Base-by-base conservation (phyloP, 345 rosid species). In the Pistacia integerrima region DNA sequence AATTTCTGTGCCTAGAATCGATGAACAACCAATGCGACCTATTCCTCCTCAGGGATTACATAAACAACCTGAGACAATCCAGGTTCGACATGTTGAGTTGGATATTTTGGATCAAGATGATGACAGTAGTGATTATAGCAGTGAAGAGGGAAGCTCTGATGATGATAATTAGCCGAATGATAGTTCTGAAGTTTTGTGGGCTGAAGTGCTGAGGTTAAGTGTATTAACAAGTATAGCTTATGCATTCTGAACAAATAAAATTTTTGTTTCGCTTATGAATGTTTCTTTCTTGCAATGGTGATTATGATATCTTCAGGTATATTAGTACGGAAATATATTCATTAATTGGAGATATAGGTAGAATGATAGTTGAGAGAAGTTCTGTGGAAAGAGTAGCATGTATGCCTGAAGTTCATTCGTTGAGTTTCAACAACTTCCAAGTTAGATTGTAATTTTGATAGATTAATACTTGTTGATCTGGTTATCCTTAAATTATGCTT, bases 31-130 rank as follows among this genome's bases (percentile, higher is more conserved):
- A 44, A 57, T 79, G 52, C 85, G 78, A 76, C 86, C 89, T n/a
- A 80, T 72, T 58, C 87, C 88, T 74, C 87, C 86, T 73, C 88
- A 69, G 8, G 96, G 88, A 69, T 81, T 86, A 81, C 91, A 81
- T 64, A 88, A 85, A 79, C 94, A 86, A 35, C 85, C 93, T 1
- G 98, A 86, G 38, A 78, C 92, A 1, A 89, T 96, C 77, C 97
- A 89, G 59, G 98, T 96, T 73, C 87, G 90, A 65, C 94, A 88
- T 75, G 98, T 96, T 67, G 91, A 93, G 78, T 85, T 96, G 38
- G 99, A 96, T 66, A 91, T 96, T 80, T 76, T 73, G 49, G 76
- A 73, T 73, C 69, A 73, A 63, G 76, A 73, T 63, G 67, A 66
- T 62, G 73, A 63, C 7, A 54, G 60, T 36, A 46, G 94, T 65